phyloP scores from a whole-genome alignment of 179 eudicot species.

The Spergularia azorica region DNA sequence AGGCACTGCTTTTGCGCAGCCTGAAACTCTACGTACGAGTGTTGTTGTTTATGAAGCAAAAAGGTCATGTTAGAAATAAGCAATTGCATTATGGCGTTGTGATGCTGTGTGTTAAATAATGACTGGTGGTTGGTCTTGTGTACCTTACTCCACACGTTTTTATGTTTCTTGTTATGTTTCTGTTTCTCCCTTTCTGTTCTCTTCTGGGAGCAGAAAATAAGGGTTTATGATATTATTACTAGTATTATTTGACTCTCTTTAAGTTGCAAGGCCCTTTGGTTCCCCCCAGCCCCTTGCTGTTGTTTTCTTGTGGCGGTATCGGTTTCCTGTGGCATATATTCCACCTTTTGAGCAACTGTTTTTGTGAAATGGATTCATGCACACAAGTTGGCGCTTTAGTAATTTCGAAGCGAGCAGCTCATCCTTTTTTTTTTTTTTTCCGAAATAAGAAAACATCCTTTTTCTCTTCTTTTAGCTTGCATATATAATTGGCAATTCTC shows the following conservation, averaged over 20 bases:
- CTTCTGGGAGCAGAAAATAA: slow-evolving; percentile 5
- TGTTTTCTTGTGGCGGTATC: not conserved
- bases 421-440: no score
- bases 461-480: no score
- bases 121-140: slow-evolving; percentile 20
- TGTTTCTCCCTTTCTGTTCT: not conserved
- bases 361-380: no score
- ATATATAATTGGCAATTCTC: no score
- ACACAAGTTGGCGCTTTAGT: no score
- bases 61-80: slow-evolving; percentile 29
- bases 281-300: no score
- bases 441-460: no score
- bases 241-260: no score
- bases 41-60: slow-evolving; percentile 14
- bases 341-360: no score
- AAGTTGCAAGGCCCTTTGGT: no score
- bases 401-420: no score
- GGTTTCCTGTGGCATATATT: no score
- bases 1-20: slow-evolving; percentile 20
- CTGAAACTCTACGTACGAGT: slow-evolving; percentile 19
- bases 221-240: slow-evolving; percentile 10
- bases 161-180: slow-evolving; percentile 15
- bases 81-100: slow-evolving; percentile 13
- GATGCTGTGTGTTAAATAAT: slow-evolving; percentile 12
- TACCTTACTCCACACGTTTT: slow-evolving; percentile 12